These are phyloP conservation scores for cucumber (Cucumis sativus) DNA, from an alignment of 306 rosid species.

Conservation along the genomic window Cucumber_9930_V3 NC_026657.2:10155501-10156000, in stretches of 20 bases:
- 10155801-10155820: slow-evolving; percentile 4
- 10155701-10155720: slow-evolving; percentile 41
- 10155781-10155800: slow-evolving; percentile 38
- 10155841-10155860: slow-evolving; percentile 50
- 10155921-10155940: slow-evolving; percentile 47
- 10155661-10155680: slow-evolving; percentile 46
- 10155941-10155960: slow-evolving; percentile 48
- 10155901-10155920: slow-evolving; percentile 58
- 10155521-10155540: slow-evolving; percentile 35
- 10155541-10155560: slow-evolving; percentile 56
- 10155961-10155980: slow-evolving; percentile 55
- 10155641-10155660: slow-evolving; percentile 55
- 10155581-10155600: slow-evolving; percentile 69
- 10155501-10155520: slow-evolving; percentile 34
- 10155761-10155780: slow-evolving; percentile 26
- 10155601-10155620: slow-evolving; percentile 45
- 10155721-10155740: slow-evolving; percentile 43
- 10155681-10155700: slow-evolving; percentile 31
- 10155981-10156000: slow-evolving; percentile 44
- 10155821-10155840: slow-evolving; percentile 29
- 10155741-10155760: slow-evolving; percentile 54
- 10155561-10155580: slow-evolving; percentile 51
- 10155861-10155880: slow-evolving; percentile 54
- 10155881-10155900: slow-evolving; percentile 75
- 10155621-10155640: slow-evolving; percentile 28